Base-by-base conservation (phyloP, 352 stramenopile species). In the Phytophthora pseudosyringae region DNA sequence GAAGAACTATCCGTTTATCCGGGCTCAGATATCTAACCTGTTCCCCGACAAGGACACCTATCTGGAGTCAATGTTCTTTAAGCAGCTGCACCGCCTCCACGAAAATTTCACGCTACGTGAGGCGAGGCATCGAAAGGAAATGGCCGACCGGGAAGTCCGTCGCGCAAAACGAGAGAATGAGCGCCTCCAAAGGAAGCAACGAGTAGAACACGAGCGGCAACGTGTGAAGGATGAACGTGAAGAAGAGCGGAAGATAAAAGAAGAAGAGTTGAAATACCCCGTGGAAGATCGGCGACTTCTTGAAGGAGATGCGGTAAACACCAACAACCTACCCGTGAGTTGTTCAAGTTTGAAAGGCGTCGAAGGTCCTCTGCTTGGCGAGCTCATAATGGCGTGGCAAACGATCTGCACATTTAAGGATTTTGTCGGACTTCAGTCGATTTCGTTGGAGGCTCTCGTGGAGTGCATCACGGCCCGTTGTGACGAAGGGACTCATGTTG, bases 31-130 rank as follows among this genome's bases (percentile, higher is more conserved):
- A 36, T 89, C 53, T 33, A 88, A 91, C 64, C 43, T 95, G 29
- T 90, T 92, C 26, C 58, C 78, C 0, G 81, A 93, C 44, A 91
- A 91, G 49, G 82, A 92, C 25, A 60, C 72, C 13, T 95, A 93
- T 44, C 62, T 93, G 26, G 69, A 93, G 16, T 95, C 83, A 13
- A 92, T 92, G 81, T 95, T 95, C 55, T 93, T 95, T 62, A 90
- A 86, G 59, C 84, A 95, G 43, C 67, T 95, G 15, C 80, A 93
- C 39, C 81, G 87, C 25, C 57, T 93, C 57, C 73, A 86, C 57
- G 80, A 93, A 52, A 89, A 75, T 26, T 85, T 88, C 33, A 78
- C 72, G 28, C 59, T 83, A 29, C 82, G 86, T 47, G 75, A 82
- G 67, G 78, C 77, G 29, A 79, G 81, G 28, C 73, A 79, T 31